phyloP scores from a whole-genome alignment of 164 flowering plant genomes.

The Sedum album region DNA sequence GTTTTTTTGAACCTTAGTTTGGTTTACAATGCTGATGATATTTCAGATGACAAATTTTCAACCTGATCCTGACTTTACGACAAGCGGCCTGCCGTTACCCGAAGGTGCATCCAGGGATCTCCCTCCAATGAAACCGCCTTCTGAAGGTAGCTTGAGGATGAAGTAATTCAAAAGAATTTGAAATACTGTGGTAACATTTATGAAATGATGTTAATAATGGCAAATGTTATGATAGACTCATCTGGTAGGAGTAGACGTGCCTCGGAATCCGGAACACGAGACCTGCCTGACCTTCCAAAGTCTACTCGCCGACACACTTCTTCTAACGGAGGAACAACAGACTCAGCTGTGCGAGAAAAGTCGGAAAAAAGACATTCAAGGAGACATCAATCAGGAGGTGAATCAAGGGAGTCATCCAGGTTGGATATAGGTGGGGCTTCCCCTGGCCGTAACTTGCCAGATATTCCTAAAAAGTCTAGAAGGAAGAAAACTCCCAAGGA shows the following conservation, averaged over 20 bases:
- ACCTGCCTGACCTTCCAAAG: conserved; percentile 2
- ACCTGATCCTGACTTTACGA: neutral
- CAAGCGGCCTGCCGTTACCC: conserved; percentile 1
- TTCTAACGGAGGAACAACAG: neutral
- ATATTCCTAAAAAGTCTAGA: conserved; percentile 2
- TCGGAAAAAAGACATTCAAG: conserved; percentile 6
- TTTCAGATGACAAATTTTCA: conserved; percentile 6
- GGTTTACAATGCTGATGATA: neutral
- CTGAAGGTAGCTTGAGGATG: conserved; percentile 2
- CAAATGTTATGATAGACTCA: neutral
- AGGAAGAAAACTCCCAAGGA: neutral
- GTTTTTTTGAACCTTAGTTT: neutral
- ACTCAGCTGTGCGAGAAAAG: neutral
- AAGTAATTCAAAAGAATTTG: neutral
- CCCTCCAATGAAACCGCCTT: conserved; percentile 3
- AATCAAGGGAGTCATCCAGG: conserved; percentile 3
- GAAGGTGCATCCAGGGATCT: neutral
- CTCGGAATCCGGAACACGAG: neutral
- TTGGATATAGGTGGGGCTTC: neutral
- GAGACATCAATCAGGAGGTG: conserved; percentile 3
- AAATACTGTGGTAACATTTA: neutral
- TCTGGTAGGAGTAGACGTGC: neutral
- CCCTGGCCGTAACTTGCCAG: neutral
- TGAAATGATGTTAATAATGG: neutral
- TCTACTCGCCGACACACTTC: conserved; percentile 2